Evolutionary conservation across 441 rosid species (phyloP).

Genomic region (Gossypium aridum): DNA sequence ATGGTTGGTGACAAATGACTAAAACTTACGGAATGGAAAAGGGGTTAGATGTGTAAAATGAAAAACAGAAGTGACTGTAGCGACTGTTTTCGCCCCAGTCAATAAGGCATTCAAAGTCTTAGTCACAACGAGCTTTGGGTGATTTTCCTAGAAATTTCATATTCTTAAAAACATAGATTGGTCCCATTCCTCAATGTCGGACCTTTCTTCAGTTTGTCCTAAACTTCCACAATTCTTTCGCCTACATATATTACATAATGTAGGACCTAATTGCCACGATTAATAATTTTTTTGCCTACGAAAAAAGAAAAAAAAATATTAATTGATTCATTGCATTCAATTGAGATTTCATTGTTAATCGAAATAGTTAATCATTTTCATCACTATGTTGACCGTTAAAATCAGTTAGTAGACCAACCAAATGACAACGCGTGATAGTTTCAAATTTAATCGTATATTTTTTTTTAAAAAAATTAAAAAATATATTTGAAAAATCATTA

Average conservation of each 20-base stretch:
- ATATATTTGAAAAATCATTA: too few relatives aligned
- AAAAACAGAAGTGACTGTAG: not conserved
- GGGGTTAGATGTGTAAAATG: not conserved
- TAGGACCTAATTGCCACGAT: not conserved
- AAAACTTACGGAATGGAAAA: too few relatives aligned
- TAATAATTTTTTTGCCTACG: not conserved
- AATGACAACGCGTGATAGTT: too few relatives aligned
- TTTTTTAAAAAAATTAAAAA: too few relatives aligned
- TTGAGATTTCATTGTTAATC: too few relatives aligned
- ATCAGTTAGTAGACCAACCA: too few relatives aligned
- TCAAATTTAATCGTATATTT: too few relatives aligned
- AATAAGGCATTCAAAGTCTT: not conserved
- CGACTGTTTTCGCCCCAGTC: not conserved
- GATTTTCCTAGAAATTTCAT: not conserved
- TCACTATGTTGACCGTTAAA: too few relatives aligned
- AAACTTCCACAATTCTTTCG: not conserved
- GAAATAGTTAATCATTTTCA: too few relatives aligned
- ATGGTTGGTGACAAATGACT: too few relatives aligned
- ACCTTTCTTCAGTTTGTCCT: not conserved
- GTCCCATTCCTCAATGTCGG: not conserved
- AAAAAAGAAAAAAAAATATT: too few relatives aligned
- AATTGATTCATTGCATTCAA: too few relatives aligned
- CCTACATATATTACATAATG: not conserved
- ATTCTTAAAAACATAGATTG: not conserved
- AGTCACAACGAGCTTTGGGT: not conserved